Evolutionary conservation across 305 asterid species (phyloP).

Genomic region (Rubia occidens): DNA sequence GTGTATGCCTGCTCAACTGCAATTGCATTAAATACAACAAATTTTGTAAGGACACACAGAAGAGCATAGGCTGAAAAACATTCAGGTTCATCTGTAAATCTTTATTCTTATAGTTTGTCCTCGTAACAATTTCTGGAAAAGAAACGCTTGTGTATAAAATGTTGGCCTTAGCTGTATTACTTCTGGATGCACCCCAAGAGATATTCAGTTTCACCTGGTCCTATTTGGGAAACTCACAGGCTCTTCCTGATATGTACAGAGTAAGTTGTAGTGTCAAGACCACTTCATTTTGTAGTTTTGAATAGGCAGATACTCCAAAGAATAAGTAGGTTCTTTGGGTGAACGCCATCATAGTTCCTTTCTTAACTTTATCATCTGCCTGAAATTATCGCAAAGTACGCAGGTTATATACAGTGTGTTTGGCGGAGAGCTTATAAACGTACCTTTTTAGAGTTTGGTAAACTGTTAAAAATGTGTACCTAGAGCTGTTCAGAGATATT

Average conservation of each 20-base stretch:
- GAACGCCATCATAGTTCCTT: too few relatives aligned
- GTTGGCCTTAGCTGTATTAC: neutral
- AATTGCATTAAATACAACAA: slow-evolving; percentile 56
- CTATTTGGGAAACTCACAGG: neutral
- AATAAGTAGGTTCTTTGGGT: too few relatives aligned
- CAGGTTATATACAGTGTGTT: too few relatives aligned
- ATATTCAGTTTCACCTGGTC: neutral
- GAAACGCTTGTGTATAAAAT: neutral
- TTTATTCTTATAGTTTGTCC: slow-evolving; percentile 1
- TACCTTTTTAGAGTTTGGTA: too few relatives aligned
- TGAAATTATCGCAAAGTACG: too few relatives aligned
- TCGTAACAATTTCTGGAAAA: neutral
- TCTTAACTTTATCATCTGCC: too few relatives aligned
- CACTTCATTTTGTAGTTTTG: neutral
- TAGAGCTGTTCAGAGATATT: slow-evolving; percentile 51
- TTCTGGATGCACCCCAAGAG: neutral
- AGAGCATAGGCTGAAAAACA: slow-evolving; percentile 35
- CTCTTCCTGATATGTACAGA: neutral
- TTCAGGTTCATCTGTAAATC: neutral
- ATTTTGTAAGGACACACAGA: slow-evolving; percentile 82
- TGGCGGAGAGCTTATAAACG: too few relatives aligned
- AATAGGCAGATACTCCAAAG: neutral
- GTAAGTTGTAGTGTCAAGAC: neutral
- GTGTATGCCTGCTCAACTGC: slow-evolving; percentile 50
- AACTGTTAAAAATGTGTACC: too few relatives aligned